Evolutionary conservation across 805 yeast genomes (phyloP).

Genomic region (Ogataea methylovora): DNA sequence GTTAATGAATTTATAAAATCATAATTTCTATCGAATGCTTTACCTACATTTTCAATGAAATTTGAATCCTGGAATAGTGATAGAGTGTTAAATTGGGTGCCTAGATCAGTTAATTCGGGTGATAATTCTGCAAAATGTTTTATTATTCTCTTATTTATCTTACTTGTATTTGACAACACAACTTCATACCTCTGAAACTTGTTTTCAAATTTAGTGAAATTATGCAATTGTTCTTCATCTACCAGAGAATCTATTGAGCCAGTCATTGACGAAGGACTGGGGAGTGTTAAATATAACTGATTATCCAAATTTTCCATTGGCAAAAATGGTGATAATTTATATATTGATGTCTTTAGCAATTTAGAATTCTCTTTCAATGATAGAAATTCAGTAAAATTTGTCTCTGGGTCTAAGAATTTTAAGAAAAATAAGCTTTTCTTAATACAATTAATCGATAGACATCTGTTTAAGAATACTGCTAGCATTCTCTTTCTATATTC

Average conservation of each 20-base stretch:
- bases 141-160: conserved; percentile 38
- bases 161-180: conserved; percentile 23
- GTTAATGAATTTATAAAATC: conserved; percentile 38
- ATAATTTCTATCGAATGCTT: conserved; percentile 69
- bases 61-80: conserved; percentile 39
- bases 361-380: conserved; percentile 37
- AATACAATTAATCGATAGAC: conserved; percentile 51
- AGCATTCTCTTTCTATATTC: conserved; percentile 72
- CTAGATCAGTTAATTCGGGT: conserved; percentile 44
- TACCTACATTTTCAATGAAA: conserved; percentile 72
- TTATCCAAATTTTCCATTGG: conserved; percentile 47
- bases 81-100: conserved; percentile 41
- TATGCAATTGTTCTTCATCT: conserved; percentile 21
- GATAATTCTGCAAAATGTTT: conserved; percentile 38
- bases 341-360: conserved; percentile 43
- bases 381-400: conserved; percentile 74
- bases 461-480: conserved; percentile 69
- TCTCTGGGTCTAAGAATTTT: conserved; percentile 78
- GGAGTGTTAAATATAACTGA: conserved; percentile 51
- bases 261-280: conserved; percentile 39
- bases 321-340: conserved; percentile 52
- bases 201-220: conserved; percentile 20
- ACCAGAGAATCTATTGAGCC: conserved; percentile 15
- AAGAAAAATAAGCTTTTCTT: conserved; percentile 55
- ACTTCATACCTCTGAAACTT: conserved; percentile 26